A percentile compares a stretch with the other conserved stretches of the same genome.
Evolutionary conservation across 2,329 filamentous ascomycete genomes (phyloP).

Genomic region (Tolypocladium guangdongense): DNA sequence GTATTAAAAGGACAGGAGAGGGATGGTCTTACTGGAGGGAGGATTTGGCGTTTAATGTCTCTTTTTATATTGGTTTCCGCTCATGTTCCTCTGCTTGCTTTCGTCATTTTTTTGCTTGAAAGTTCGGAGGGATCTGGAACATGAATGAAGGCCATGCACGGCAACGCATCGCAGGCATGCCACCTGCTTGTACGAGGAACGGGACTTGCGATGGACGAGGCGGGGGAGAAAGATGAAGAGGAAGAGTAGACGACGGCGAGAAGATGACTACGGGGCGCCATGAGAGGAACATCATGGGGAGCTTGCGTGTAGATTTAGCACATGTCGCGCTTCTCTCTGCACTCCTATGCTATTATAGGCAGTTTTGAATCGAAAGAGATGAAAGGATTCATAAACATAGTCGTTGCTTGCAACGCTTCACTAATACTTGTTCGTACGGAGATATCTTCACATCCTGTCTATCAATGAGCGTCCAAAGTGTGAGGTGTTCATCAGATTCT

Average conservation of each 20-base stretch:
- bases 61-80: not conserved
- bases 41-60: conserved; percentile 2
- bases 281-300: not conserved
- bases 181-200: conserved; percentile 2
- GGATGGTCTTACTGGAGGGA: not conserved
- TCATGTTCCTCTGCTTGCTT: not conserved
- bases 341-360: not conserved
- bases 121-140: not conserved
- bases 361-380: not conserved
- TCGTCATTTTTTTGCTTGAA: not conserved
- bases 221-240: not conserved
- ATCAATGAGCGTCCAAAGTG: not conserved
- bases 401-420: not conserved
- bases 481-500: conserved; percentile 14
- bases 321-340: not conserved
- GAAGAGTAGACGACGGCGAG: not conserved
- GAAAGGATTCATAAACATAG: not conserved
- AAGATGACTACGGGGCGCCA: not conserved
- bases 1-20: conserved; percentile 4
- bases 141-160: conserved; percentile 1
- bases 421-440: too few species aligned
- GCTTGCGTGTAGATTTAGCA: not conserved
- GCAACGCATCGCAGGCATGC: not conserved
- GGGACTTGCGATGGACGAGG: conserved; percentile 1
- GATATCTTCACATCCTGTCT: not conserved